Conservation (phyloP, 2,329 filamentous ascomycete genomes). For the Paraphoma chrysanthemicola region DNA sequence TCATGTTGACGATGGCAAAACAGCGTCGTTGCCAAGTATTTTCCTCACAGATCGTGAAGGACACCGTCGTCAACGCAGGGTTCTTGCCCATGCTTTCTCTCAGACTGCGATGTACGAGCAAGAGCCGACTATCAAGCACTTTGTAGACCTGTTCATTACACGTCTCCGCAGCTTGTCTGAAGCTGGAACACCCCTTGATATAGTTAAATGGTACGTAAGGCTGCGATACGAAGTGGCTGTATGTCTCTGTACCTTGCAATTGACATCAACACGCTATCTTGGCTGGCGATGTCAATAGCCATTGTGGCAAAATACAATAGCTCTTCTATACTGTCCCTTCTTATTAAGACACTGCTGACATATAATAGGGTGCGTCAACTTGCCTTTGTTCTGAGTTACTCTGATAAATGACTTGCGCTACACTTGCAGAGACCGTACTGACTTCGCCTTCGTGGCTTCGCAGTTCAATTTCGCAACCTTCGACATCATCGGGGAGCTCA, state of each 20-base stretch:
- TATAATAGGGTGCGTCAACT: no score
- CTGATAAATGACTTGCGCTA: no score
- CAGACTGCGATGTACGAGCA: slow-evolving; percentile 50
- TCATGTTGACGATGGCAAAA: background rate
- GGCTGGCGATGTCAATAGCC: no score
- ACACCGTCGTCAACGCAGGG: slow-evolving; percentile 25
- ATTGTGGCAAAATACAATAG: no score
- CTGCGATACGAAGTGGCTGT: no score
- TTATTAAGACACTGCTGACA: no score
- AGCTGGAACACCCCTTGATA: background rate
- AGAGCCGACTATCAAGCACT: slow-evolving; percentile 39
- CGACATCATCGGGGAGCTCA: slow-evolving; percentile 32
- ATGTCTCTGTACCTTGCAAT: no score
- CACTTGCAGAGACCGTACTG: no score
- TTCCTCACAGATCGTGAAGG: background rate
- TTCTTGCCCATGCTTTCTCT: slow-evolving; percentile 50
- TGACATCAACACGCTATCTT: no score
- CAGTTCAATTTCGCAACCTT: slow-evolving; percentile 32
- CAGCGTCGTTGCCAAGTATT: background rate
- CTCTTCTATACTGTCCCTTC: no score
- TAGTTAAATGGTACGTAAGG: no score
- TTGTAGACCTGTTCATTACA: background rate
- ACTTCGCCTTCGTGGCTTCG: slow-evolving; percentile 16
- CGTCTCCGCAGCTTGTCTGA: background rate
- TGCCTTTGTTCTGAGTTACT: no score